Percentiles rank a stretch among this genome's conserved stretches.
These are phyloP conservation scores for Sporothrix inflata DNA, from an alignment of 2,329 filamentous ascomycete genomes.

Conservation along the genomic window DNA sequence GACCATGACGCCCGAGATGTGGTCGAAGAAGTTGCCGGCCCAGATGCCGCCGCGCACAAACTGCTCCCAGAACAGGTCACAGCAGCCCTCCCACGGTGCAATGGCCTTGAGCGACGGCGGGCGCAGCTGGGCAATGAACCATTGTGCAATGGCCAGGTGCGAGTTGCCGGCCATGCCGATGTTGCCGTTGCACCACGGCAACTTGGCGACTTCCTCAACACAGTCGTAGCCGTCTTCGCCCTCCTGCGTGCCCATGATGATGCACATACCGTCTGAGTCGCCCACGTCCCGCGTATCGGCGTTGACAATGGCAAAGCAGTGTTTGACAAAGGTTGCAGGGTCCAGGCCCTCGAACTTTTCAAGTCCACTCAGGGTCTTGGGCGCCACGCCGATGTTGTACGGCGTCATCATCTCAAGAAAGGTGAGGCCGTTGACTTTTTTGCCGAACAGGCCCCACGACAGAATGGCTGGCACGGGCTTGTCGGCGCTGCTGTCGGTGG, in stretches of 20 bases:
- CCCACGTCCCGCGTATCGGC: too few species aligned
- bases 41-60: neutral
- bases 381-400: neutral
- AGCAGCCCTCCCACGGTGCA: neutral
- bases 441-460: neutral
- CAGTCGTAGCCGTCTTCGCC: neutral
- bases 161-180: neutral
- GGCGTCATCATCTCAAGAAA: neutral
- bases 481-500: neutral
- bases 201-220: neutral
- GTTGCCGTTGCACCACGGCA: slow-evolving; percentile 1
- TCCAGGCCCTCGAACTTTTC: neutral
- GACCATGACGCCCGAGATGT: too few species aligned
- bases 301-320: too few species aligned
- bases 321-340: neutral
- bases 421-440: neutral
- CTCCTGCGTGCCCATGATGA: neutral
- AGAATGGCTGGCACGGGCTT: neutral
- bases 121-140: neutral
- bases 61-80: neutral
- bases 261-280: too few species aligned
- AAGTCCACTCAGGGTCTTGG: neutral
- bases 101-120: neutral
- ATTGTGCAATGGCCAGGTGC: neutral
- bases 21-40: neutral